A percentile compares a stretch with the other conserved stretches of the same genome.
These are phyloP conservation scores for Penicillium fuscoglaucum DNA, from an alignment of 2,329 filamentous ascomycete genomes.

Conservation along the genomic window DNA sequence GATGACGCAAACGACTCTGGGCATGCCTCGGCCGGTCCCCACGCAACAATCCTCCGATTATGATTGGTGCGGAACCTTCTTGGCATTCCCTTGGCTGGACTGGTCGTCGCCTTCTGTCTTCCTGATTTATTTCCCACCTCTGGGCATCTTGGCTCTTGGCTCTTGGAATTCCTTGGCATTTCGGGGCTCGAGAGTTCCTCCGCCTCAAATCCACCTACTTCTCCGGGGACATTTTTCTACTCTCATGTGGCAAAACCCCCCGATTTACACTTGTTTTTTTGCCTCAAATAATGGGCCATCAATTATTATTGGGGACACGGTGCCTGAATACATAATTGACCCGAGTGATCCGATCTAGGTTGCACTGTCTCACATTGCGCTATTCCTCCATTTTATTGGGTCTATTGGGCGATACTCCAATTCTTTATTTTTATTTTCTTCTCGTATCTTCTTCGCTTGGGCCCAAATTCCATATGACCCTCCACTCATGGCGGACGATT, in stretches of 20 bases:
- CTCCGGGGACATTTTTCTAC: conserved; percentile 8
- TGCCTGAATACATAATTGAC: conserved; percentile 6
- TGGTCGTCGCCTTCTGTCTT: background rate
- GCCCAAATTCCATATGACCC: conserved; percentile 12
- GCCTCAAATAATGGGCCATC: background rate
- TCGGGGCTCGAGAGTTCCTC: conserved; percentile 18
- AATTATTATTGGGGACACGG: background rate
- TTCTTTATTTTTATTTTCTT: conserved; percentile 9
- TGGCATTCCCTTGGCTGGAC: conserved; percentile 1
- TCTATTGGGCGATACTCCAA: conserved; percentile 13
- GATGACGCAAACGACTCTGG: conserved; percentile 29
- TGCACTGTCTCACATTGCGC: conserved; percentile 3
- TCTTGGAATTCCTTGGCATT: conserved; percentile 22
- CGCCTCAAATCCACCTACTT: conserved; percentile 22
- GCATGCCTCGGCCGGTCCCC: conserved; percentile 15
- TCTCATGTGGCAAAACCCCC: background rate
- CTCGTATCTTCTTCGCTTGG: conserved; percentile 12
- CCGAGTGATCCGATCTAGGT: conserved; percentile 13
- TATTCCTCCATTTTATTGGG: background rate
- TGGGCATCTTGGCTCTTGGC: conserved; percentile 21
- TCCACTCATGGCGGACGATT: conserved; percentile 25
- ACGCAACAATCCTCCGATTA: conserved; percentile 6
- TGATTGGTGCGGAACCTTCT: conserved; percentile 15
- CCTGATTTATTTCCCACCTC: background rate
- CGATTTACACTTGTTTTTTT: background rate